These are phyloP conservation scores for Extremus antarcticus DNA, from an alignment of 495 filamentous ascomycete genomes.

Conservation along the genomic window DNA sequence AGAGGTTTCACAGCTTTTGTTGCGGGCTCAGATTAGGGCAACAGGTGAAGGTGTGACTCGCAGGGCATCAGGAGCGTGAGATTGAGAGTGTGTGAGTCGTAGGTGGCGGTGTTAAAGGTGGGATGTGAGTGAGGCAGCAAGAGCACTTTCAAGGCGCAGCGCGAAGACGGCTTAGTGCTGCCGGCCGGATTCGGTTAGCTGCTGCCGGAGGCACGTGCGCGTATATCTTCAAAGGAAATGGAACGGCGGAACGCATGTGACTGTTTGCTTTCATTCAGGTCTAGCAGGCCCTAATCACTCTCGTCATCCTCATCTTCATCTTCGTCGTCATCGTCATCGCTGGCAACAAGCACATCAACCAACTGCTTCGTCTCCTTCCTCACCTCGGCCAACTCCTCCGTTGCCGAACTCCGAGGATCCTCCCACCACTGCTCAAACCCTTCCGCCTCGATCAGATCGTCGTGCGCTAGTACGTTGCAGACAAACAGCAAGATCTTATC, in stretches of 20 bases:
- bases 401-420: conserved; percentile 50
- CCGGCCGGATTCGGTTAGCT: not conserved
- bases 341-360: conserved; percentile 76
- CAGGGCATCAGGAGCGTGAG: too few relatives aligned
- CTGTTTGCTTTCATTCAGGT: too few relatives aligned
- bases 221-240: not conserved
- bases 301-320: conserved; percentile 57
- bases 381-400: conserved; percentile 56
- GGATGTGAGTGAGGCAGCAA: too few relatives aligned
- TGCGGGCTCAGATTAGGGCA: too few relatives aligned
- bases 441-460: conserved; percentile 82
- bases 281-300: conserved; percentile 2
- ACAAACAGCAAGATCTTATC: conserved; percentile 62
- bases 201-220: not conserved
- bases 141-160: too few relatives aligned
- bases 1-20: too few relatives aligned
- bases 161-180: too few relatives aligned
- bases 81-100: too few relatives aligned
- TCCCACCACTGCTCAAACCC: conserved; percentile 83
- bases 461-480: conserved; percentile 68
- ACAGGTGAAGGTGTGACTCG: too few relatives aligned
- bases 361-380: conserved; percentile 64
- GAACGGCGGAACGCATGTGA: too few relatives aligned
- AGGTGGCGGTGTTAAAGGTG: too few relatives aligned
- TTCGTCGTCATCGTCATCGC: conserved; percentile 67